A percentile compares a stretch with the other conserved stretches of the same genome.
Conservation (phyloP, 2,329 filamentous ascomycete genomes). For the Cucurbitaria berberidis region DNA sequence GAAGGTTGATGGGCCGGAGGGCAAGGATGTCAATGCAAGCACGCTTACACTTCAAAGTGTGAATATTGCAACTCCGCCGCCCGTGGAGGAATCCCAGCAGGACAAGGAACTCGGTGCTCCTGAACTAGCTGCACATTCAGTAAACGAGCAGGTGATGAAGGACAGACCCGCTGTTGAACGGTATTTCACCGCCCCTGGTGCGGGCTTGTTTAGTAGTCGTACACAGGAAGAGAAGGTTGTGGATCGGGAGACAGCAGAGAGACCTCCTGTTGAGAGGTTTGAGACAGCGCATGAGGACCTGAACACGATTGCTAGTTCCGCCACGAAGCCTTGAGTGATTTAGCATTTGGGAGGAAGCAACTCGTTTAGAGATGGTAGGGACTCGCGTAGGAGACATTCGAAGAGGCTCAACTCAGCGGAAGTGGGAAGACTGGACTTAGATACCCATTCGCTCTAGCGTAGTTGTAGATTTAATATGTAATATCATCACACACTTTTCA, state of each 20-base stretch:
- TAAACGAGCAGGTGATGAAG: slow-evolving; percentile 12
- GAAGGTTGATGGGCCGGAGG: slow-evolving; percentile 53
- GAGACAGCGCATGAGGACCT: slow-evolving; percentile 55
- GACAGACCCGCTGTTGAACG: slow-evolving; percentile 53
- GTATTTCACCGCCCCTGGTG: slow-evolving; percentile 59
- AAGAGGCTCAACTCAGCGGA: neutral
- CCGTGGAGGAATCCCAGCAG: slow-evolving; percentile 23
- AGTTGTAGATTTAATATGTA: neutral
- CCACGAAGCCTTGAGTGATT: neutral
- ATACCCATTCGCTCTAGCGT: slow-evolving; percentile 1
- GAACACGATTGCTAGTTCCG: slow-evolving; percentile 11
- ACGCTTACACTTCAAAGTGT: slow-evolving; percentile 67
- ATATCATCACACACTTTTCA: neutral
- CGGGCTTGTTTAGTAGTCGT: slow-evolving; percentile 25
- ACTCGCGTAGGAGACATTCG: too few species aligned
- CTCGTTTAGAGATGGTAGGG: too few species aligned
- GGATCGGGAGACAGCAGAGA: slow-evolving; percentile 15
- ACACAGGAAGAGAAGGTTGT: slow-evolving; percentile 1
- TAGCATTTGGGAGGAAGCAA: neutral
- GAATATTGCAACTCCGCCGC: slow-evolving; percentile 27
- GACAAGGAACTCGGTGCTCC: slow-evolving; percentile 15
- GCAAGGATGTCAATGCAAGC: slow-evolving; percentile 66
- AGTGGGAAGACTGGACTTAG: neutral
- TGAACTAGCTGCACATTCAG: neutral
- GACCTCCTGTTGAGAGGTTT: slow-evolving; percentile 60